phyloP scores from a whole-genome alignment of 2,329 filamentous ascomycete genomes.

The Mycosphaerella arachidis region DNA sequence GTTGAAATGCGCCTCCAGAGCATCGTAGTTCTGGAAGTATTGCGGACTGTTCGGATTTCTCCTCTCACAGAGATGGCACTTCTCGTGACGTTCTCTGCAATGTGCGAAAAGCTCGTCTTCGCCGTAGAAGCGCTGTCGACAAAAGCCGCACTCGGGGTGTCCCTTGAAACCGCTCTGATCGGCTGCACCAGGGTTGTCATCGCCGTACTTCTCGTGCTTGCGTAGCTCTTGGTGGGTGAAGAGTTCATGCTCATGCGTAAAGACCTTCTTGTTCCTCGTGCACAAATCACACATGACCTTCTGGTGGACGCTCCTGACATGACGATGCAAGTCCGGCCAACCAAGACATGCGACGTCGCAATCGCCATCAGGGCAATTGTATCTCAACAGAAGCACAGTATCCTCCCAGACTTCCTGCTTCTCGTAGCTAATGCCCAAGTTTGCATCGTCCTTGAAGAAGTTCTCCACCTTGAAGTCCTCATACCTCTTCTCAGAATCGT shows the following conservation, averaged over 20 bases:
- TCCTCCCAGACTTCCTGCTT: constrained; percentile 87
- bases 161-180: constrained; percentile 96
- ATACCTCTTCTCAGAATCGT: constrained; percentile 74
- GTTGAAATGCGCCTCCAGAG: constrained; percentile 79
- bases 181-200: constrained; percentile 81
- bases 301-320: constrained; percentile 76
- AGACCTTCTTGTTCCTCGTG: constrained; percentile 92
- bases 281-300: constrained; percentile 91
- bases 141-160: constrained; percentile 92
- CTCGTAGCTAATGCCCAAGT: constrained; percentile 87
- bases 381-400: constrained; percentile 78
- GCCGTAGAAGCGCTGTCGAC: constrained; percentile 86
- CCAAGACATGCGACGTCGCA: constrained; percentile 83
- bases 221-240: constrained; percentile 77
- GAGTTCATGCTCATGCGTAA: constrained; percentile 94
- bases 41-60: constrained; percentile 64
- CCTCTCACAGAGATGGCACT: constrained; percentile 90
- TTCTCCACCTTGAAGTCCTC: constrained; percentile 74
- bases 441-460: constrained; percentile 73
- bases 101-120: constrained; percentile 92
- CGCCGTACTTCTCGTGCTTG: constrained; percentile 83
- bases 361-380: constrained; percentile 83
- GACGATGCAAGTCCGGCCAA: constrained; percentile 72
- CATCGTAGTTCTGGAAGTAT: constrained; percentile 86
- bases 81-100: constrained; percentile 88